These are phyloP conservation scores for Blastobotrys malaysiensis DNA, from an alignment of 1,139 yeast species.

Conservation along the genomic window DNA sequence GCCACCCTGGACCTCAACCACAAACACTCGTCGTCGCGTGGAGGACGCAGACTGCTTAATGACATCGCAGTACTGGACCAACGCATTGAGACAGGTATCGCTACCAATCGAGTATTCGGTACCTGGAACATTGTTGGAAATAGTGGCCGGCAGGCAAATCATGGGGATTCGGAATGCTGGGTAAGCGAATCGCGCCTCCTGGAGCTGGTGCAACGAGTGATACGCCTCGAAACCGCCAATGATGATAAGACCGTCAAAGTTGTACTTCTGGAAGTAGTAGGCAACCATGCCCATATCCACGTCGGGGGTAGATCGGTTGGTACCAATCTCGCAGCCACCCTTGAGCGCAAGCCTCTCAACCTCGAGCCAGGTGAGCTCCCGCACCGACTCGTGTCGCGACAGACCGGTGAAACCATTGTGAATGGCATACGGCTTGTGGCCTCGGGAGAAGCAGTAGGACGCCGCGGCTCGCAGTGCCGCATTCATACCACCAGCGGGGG, in stretches of 20 bases:
- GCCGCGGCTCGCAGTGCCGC: conserved; percentile 91
- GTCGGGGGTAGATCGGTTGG: conserved; percentile 81
- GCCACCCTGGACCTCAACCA: conserved; percentile 97
- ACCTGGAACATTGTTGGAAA: conserved; percentile 97
- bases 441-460: conserved; percentile 81
- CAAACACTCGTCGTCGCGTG: conserved; percentile 89
- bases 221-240: conserved; percentile 97
- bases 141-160: conserved; percentile 90
- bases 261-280: conserved; percentile 78
- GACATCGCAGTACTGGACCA: conserved; percentile 89
- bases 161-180: conserved; percentile 93
- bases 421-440: conserved; percentile 83
- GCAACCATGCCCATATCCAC: conserved; percentile 84
- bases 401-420: conserved; percentile 93
- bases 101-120: conserved; percentile 91
- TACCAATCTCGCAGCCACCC: conserved; percentile 96
- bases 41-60: conserved; percentile 94
- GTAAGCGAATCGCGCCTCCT: conserved; percentile 62
- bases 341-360: conserved; percentile 84
- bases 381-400: conserved; percentile 70
- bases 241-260: conserved; percentile 77
- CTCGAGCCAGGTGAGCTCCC: conserved; percentile 74
- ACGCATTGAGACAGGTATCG: conserved; percentile 88
- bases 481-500: conserved; percentile 96
- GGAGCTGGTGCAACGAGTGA: conserved; percentile 72